phyloP scores from a whole-genome alignment of 2,329 filamentous ascomycete species.

The Colletotrichum graminicola region DNA sequence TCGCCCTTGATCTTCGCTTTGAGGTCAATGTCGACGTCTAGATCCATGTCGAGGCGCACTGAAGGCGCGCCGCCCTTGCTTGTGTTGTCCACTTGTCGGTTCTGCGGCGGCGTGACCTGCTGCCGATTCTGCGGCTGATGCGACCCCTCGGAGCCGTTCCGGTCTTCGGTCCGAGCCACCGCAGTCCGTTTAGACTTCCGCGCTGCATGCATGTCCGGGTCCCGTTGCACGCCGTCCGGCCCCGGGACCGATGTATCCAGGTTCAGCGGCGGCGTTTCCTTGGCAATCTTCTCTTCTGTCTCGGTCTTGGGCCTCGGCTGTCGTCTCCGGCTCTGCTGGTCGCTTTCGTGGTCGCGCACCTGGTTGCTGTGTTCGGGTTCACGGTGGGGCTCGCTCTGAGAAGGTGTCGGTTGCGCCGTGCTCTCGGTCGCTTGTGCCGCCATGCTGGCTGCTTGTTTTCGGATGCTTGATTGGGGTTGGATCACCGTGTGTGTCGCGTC shows the following conservation, averaged over 20 bases:
- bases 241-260: background rate
- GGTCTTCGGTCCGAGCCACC: background rate
- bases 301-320: background rate
- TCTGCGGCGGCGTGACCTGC: slow-evolving; percentile 24
- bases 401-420: background rate
- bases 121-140: background rate
- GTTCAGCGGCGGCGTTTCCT: background rate
- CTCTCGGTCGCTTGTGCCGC: background rate
- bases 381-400: background rate
- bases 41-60: slow-evolving; percentile 36
- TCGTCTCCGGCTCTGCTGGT: background rate
- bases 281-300: slow-evolving; percentile 16
- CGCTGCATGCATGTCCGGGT: background rate
- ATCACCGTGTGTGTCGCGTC: background rate
- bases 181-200: background rate
- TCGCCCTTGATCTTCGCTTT: slow-evolving; percentile 40
- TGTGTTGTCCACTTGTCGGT: slow-evolving; percentile 12
- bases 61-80: slow-evolving; percentile 33
- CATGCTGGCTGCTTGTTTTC: background rate
- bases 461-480: no score
- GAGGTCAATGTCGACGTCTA: slow-evolving; percentile 38
- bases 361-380: background rate
- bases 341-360: background rate
- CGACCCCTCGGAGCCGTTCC: no score
- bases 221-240: background rate